Percentiles rank a stretch among this genome's conserved stretches.
Conservation (phyloP, 73 alveolate genomes). For the Tetrahymena borealis region DNA sequence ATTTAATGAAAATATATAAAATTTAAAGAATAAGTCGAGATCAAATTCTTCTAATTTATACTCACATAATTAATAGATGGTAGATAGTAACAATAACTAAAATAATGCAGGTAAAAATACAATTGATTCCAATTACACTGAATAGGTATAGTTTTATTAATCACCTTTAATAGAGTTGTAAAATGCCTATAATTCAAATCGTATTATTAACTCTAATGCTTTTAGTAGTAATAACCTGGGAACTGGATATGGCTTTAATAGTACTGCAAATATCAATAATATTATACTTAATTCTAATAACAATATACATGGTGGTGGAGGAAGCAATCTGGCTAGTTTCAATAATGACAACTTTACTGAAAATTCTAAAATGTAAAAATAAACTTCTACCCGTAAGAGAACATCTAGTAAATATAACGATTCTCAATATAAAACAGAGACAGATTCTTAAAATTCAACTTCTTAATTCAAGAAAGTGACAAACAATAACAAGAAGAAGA, state of each 20-base stretch:
- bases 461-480: background rate
- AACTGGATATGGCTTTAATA: background rate
- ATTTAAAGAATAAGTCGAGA: too few species aligned
- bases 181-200: background rate
- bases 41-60: too few species aligned
- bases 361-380: background rate
- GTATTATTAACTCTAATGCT: background rate
- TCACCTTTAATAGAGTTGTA: too few species aligned
- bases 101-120: too few species aligned
- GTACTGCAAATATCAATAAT: background rate
- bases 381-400: background rate
- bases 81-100: too few species aligned
- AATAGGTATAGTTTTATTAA: too few species aligned
- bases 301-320: too few species aligned
- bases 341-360: background rate
- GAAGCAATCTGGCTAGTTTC: background rate
- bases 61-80: too few species aligned
- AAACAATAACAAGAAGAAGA: background rate
- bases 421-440: background rate
- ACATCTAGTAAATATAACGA: background rate
- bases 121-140: too few species aligned
- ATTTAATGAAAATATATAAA: too few species aligned
- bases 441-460: background rate
- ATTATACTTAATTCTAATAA: background rate
- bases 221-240: background rate